Conservation (phyloP, 169 alveolate species). For the Cytauxzoon felis region DNA sequence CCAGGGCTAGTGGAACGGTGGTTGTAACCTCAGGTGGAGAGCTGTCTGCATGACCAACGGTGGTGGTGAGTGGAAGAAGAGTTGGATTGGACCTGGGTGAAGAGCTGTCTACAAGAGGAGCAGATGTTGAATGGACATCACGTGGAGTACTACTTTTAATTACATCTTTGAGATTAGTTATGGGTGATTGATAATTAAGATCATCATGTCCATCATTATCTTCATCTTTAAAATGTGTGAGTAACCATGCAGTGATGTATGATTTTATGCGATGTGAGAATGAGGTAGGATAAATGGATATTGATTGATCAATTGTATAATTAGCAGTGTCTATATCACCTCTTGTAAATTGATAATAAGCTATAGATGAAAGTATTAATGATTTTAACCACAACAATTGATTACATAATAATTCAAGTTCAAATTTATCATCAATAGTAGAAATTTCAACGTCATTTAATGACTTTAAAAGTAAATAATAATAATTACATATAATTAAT, state of each 20-base stretch:
- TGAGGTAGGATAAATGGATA: constrained; percentile 12
- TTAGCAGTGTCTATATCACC: constrained; percentile 29
- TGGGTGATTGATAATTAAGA: no score
- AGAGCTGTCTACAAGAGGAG: no score
- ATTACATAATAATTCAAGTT: constrained; percentile 1
- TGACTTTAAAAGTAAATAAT: constrained; percentile 1
- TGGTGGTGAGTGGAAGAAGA: no score
- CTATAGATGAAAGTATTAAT: constrained; percentile 28
- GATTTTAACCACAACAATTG: constrained; percentile 38
- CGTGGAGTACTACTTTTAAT: no score
- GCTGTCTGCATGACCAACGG: no score
- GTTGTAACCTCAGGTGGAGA: no score
- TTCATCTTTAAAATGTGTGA: constrained; percentile 20
- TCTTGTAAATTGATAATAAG: constrained; percentile 32
- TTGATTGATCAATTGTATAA: constrained; percentile 12
- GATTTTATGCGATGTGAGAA: constrained; percentile 29
- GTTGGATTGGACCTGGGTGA: no score
- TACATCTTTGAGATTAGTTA: no score
- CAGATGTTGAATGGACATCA: no score
- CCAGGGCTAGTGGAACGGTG: no score
- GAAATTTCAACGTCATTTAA: neutral
- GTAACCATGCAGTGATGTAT: constrained; percentile 9
- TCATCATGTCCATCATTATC: neutral
- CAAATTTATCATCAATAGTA: neutral
- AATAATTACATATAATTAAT: constrained; percentile 20